Evolutionary conservation across 106 monocot genomes (phyloP).

Genomic region (Allium sativum): DNA sequence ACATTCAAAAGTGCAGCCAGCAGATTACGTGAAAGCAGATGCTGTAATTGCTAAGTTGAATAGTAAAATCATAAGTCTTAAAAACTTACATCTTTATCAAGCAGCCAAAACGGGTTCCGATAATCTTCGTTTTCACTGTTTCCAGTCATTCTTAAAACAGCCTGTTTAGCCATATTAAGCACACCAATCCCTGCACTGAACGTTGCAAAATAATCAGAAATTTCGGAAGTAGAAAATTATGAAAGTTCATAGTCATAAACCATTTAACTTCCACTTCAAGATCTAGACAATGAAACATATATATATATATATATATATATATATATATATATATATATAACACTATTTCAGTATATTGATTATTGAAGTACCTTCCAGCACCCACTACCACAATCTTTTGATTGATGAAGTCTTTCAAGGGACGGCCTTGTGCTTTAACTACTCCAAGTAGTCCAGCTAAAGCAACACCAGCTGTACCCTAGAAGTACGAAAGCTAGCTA

Average conservation of each 20-base stretch:
- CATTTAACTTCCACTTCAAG: too few relatives aligned
- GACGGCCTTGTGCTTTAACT: slow-evolving; percentile 81
- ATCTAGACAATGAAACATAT: too few relatives aligned
- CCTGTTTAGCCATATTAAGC: slow-evolving; percentile 85
- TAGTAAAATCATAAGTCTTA: too few relatives aligned
- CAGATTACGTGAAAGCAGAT: too few relatives aligned
- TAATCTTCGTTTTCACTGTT: slow-evolving; percentile 15
- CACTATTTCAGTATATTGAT: not conserved
- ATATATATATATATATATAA: too few relatives aligned
- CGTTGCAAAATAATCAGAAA: slow-evolving; percentile 6
- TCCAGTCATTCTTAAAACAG: slow-evolving; percentile 57
- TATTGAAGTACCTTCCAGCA: slow-evolving; percentile 74
- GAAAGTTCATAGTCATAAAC: too few relatives aligned
- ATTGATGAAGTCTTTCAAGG: slow-evolving; percentile 67
- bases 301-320: too few relatives aligned
- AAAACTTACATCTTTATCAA: slow-evolving; percentile 79
- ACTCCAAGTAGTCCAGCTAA: slow-evolving; percentile 89
- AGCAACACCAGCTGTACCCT: slow-evolving; percentile 99
- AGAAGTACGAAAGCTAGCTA: not conserved
- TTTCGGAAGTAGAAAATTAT: slow-evolving; percentile 1
- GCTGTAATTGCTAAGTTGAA: too few relatives aligned
- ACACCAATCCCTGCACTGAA: slow-evolving; percentile 99
- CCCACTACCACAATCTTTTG: slow-evolving; percentile 99
- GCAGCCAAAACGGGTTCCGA: slow-evolving; percentile 81
- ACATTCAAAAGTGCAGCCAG: too few relatives aligned